These are phyloP conservation scores for Spergularia marina DNA, from an alignment of 148 eudicot genomes.

Conservation along the genomic window DNA sequence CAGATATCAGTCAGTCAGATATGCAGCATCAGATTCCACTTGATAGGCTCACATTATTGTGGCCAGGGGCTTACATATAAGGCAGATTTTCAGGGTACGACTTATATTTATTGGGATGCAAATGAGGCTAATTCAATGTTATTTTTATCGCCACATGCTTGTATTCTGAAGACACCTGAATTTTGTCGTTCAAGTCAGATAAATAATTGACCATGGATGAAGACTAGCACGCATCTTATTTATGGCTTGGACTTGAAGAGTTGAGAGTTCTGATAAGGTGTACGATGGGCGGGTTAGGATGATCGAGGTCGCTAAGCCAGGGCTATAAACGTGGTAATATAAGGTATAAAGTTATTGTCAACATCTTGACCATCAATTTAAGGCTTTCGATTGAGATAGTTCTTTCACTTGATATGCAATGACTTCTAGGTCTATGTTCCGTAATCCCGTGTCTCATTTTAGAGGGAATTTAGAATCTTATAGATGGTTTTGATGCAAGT, in stretches of 20 bases:
- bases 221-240: neutral
- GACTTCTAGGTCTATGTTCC: too few relatives aligned
- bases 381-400: too few relatives aligned
- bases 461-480: too few relatives aligned
- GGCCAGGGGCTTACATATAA: neutral
- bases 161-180: neutral
- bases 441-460: too few relatives aligned
- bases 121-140: neutral
- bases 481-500: too few relatives aligned
- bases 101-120: neutral
- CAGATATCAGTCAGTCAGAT: neutral
- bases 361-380: too few relatives aligned
- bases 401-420: too few relatives aligned
- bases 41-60: neutral
- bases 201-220: neutral
- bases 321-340: too few relatives aligned
- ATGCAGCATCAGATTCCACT: neutral
- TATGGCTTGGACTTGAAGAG: neutral
- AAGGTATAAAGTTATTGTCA: too few relatives aligned
- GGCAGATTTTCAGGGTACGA: slow-evolving; percentile 2
- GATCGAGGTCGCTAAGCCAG: too few relatives aligned
- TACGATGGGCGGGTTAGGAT: too few relatives aligned
- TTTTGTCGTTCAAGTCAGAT: neutral
- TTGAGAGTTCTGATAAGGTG: too few relatives aligned
- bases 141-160: neutral